Evolutionary conservation across 2,329 filamentous ascomycete species (phyloP), one percentile per base, ranked within the genome.

Genomic region (Penicillium sp.): DNA sequence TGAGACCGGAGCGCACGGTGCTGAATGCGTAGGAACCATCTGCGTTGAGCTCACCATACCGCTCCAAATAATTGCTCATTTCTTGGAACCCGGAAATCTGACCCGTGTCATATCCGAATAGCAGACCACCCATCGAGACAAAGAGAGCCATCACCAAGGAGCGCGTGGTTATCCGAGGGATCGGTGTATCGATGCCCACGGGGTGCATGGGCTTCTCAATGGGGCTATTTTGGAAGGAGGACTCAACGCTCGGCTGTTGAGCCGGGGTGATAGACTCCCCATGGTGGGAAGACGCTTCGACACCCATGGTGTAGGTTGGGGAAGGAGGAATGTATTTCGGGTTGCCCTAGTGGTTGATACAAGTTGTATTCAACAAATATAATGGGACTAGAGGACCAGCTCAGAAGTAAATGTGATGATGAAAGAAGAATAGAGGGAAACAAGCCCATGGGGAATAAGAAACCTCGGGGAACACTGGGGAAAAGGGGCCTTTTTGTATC

Each of bases 61-160:
- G 71, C 33, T 70, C 41, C 33, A 75, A 57, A 55, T 78, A 79
- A 64, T 79, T 67, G 8, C 63, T 48, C 76, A 78, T 78, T 34
- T 72, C 69, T 48, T 77, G 67, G 60, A 79, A 75, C 10, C 77
- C 77, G 1, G 72, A 75, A 49, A 79, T 79, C 65, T 79, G 77
- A 64, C 77, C 75, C 8, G 77, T 78, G 53, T 78, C 74, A 47
- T 75, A 77, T 19, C 76, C 75, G 52, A 76, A 77, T n/a, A 78
- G 71, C 19, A 79, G 70, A 47, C 77, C 77, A 52, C 77, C 77
- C 73, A 79, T 78, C 1, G 77, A 79, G 41, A 78, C 75, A 51
- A 78, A 73, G 16, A 77, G 62, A n/a, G 72, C 75, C 75, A 79
- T 76, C 49, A 71, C 53, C 34, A 75, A 65, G 11, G 76, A 72